Conservation (phyloP, 441 rosid species). For the Corymbia citriodora region DNA sequence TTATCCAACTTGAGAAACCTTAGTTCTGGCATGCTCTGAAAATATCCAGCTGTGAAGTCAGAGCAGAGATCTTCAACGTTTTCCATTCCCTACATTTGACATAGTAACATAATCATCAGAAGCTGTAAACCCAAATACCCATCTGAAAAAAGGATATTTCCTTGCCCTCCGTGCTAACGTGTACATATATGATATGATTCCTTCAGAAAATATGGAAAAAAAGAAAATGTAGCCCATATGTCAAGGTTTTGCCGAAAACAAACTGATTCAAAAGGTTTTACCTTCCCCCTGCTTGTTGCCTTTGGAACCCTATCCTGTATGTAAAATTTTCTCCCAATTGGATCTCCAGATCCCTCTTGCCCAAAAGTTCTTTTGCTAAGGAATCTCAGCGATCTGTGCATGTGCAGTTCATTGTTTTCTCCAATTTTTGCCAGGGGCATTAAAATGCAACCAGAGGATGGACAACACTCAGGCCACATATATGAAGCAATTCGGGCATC, state of each 20-base stretch:
- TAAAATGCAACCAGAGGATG: background rate
- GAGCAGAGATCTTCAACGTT: no score
- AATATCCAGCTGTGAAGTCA: no score
- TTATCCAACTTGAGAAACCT: background rate
- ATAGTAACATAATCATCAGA: background rate
- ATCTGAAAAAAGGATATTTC: fast-evolving
- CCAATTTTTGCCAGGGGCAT: background rate
- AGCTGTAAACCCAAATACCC: fast-evolving
- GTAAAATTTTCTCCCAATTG: fast-evolving
- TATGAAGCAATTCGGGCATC: background rate
- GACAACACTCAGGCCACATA: background rate
- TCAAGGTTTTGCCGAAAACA: background rate
- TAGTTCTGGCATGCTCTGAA: fast-evolving
- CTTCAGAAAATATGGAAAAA: fast-evolving
- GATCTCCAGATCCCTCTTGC: background rate
- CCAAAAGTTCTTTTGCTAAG: background rate
- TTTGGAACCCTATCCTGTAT: background rate
- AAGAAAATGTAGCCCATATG: background rate
- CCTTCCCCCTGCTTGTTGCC: background rate
- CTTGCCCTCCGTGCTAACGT: background rate
- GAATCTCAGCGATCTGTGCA: background rate
- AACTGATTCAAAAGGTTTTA: background rate
- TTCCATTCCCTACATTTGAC: background rate
- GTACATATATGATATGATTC: background rate
- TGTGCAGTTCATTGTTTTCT: background rate